Conservation (phyloP, 1,284 basidiomycete species). For the Malassezia arunalokei region DNA sequence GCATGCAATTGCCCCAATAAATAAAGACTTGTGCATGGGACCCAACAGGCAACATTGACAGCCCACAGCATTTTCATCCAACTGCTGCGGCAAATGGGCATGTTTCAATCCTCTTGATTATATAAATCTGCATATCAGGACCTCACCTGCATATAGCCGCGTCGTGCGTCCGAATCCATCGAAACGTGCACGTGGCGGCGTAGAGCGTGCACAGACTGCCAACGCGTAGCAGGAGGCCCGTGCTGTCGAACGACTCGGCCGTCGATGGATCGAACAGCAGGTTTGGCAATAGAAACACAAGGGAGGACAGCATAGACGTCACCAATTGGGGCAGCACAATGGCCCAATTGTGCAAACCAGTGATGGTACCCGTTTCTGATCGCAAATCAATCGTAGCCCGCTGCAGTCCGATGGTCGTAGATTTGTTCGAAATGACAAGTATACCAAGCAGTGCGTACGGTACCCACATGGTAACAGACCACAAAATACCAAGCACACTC, state of each 20-base stretch:
- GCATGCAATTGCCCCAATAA: background rate
- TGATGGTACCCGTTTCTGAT: conserved; percentile 6
- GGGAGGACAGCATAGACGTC: conserved; percentile 5
- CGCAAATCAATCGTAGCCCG: background rate
- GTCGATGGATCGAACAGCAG: conserved; percentile 1
- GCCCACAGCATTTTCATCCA: background rate
- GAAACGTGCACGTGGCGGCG: conserved; percentile 10
- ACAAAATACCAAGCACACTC: conserved; percentile 50
- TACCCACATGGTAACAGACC: conserved; percentile 50
- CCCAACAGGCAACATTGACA: too few relatives aligned
- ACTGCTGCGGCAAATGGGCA: background rate
- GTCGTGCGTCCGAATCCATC: conserved; percentile 11
- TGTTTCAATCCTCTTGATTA: too few relatives aligned
- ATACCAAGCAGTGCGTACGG: conserved; percentile 48
- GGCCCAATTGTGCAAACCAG: conserved; percentile 16
- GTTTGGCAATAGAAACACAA: conserved; percentile 10
- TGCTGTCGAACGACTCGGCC: conserved; percentile 13
- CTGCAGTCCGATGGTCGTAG: background rate
- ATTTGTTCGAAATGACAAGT: conserved; percentile 11
- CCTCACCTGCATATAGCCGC: background rate
- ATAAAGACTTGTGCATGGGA: background rate
- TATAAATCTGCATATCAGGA: too few relatives aligned
- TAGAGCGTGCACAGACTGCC: conserved; percentile 15
- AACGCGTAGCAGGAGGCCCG: conserved; percentile 13
- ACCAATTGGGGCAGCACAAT: conserved; percentile 13